Evolutionary conservation across 441 rosid species (phyloP).

Genomic region (Caryocar brasiliense): DNA sequence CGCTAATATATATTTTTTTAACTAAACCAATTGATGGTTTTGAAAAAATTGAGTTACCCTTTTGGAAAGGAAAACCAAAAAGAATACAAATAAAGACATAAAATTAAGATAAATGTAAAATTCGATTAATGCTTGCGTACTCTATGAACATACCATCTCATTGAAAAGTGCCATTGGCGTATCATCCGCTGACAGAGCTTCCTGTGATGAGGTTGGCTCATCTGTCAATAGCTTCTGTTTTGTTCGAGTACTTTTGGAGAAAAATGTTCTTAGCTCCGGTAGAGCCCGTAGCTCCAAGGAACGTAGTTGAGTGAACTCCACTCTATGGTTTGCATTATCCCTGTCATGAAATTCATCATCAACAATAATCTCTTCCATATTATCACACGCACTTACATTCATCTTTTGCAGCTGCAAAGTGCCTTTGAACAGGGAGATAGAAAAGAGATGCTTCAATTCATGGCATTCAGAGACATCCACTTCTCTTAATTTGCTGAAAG

Average conservation of each 20-base stretch:
- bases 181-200: neutral
- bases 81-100: too few relatives aligned
- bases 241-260: neutral
- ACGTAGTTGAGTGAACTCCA: neutral
- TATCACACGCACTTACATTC: neutral
- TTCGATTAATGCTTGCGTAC: too few relatives aligned
- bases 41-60: too few relatives aligned
- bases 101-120: too few relatives aligned
- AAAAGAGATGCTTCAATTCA: constrained; percentile 2
- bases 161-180: neutral
- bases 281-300: neutral
- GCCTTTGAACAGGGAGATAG: neutral
- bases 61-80: too few relatives aligned
- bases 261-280: neutral
- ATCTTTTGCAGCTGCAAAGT: neutral
- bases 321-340: neutral
- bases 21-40: too few relatives aligned
- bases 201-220: neutral
- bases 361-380: neutral
- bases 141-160: neutral
- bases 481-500: neutral
- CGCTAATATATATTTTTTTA: too few relatives aligned
- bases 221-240: neutral
- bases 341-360: neutral
- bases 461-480: neutral